Base-by-base conservation (phyloP, 257 asterid genomes). In the Misopates orontium region DNA sequence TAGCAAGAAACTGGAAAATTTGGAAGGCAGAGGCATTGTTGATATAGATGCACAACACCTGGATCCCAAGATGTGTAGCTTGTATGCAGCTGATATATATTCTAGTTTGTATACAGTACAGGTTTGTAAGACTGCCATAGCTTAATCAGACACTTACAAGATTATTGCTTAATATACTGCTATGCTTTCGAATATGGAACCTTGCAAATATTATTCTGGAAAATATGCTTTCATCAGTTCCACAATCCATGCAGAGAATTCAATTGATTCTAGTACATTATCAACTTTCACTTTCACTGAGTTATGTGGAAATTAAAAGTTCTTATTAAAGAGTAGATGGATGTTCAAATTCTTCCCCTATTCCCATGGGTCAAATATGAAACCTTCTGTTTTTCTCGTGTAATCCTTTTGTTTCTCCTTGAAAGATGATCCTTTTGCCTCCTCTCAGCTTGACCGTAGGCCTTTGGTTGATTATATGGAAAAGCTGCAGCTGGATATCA, bases 41-140 rank as follows among this genome's bases (percentile, higher is more conserved):
- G 83, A 93, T 71, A 93, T 93, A 53, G 99, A 93, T 73, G 76
- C 84, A 68, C 80, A 78, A 63, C 82, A 85, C 80, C 82, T 77
- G 75, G 95, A 93, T 74, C 96, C 97, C 25, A 87, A 59, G 80
- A 84, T 93, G 97, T 93, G 99, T 79, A 80, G 90, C 79, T 64
- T 80, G 60, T 87, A 93, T 78, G 97, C 97, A 71, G 84, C 89
- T 75, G 95, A 88, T 73, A 93, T 93, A 71, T 87, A 90, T 66
- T 58, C 77, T 67, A 80, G 75, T 73, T 76, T 90, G 71, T 77
- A 69, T 60, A 82, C 90, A 54, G 80, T 72, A 76, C 95, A 93
- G 99, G 99, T 93, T 53, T 11, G 80, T 80, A 63, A 62, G 41
- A 48, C 32, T 59, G 65, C 67, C 71, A 24, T 16, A 45, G 25